Evolutionary conservation across 345 rosid species (phyloP).

Genomic region (Balakata baccata): DNA sequence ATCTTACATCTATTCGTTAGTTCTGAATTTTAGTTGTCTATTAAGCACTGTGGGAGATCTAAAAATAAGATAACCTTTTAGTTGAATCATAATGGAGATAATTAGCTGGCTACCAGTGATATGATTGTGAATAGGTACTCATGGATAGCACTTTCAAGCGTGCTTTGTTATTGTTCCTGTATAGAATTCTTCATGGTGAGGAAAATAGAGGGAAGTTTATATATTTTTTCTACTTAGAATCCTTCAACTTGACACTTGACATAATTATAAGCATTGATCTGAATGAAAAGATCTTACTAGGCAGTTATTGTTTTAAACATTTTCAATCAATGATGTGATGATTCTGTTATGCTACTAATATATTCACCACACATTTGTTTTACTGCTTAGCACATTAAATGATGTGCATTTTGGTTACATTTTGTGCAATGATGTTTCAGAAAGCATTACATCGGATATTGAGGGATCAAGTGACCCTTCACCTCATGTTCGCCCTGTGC

Average conservation of each 20-base stretch:
- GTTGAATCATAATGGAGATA: background rate
- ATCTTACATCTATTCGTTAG: background rate
- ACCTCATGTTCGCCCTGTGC: background rate
- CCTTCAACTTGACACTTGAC: background rate
- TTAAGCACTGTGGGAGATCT: background rate
- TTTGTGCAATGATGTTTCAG: constrained; percentile 35
- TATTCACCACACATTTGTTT: background rate
- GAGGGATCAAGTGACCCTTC: constrained; percentile 21
- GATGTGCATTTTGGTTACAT: background rate
- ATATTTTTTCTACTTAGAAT: background rate
- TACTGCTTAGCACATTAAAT: constrained; percentile 12
- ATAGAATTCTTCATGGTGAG: background rate
- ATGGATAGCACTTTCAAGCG: background rate
- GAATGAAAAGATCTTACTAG: background rate
- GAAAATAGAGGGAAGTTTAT: background rate
- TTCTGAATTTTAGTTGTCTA: background rate
- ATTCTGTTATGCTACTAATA: background rate
- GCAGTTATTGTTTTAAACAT: background rate
- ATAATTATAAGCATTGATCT: background rate
- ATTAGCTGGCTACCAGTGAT: too few relatives aligned
- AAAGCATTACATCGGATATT: constrained; percentile 39
- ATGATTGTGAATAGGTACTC: too few relatives aligned
- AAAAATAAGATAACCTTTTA: background rate
- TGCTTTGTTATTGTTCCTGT: background rate
- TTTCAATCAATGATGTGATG: background rate